Evolutionary conservation across 106 monocot genomes (phyloP), one percentile per base, ranked within the genome.

Genomic region (Xerophyta viscosa): DNA sequence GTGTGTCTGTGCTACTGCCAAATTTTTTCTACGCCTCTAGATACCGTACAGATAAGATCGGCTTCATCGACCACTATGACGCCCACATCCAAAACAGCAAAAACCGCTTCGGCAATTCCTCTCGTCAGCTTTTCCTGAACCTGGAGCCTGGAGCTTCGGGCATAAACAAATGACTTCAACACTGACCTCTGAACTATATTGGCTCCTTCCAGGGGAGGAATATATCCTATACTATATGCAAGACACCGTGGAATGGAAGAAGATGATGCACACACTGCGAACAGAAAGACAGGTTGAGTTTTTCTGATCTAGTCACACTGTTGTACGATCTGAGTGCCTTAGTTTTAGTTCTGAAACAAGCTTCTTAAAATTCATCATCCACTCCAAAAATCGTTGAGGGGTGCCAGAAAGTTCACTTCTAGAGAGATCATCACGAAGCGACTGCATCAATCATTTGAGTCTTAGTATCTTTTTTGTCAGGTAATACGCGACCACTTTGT

Each of bases 221-320:
- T 63, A 65, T 66, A 98, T 0, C 82, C 85, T 2, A n/a, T n/a
- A n/a, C n/a, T n/a, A 98, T 57, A 56, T 98, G 90, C 36, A 80
- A 89, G 7, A 90, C 76, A 41, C 98, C 98, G 48, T 89, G 68
- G 56, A 98, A 89, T 29, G 89, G 88, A 26, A 89, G 51, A 18
- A 98, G 86, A 66, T 98, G 96, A 52, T 89, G 89, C 59, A 89
- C 89, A 49, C 96, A 98, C n/a, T 89, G 96, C 19, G 96, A 68
- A 44, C 81, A 98, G 44, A 98, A 82, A 4, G 78, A 82, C 48
- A 98, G 43, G 64, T 68, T 89, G 31, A 98, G 68, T 48, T 76
- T 24, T 39, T 46, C 20, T 17, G 18, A 31, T 29, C 24, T 2
- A 58, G 14, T 18, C 37, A 8, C 4, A 27, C 24, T 1, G 13